Percentiles rank a stretch among this genome's conserved stretches.
phyloP scores from a whole-genome alignment of 2,329 filamentous ascomycete species.

The Lasiodiplodia gonubiensis region DNA sequence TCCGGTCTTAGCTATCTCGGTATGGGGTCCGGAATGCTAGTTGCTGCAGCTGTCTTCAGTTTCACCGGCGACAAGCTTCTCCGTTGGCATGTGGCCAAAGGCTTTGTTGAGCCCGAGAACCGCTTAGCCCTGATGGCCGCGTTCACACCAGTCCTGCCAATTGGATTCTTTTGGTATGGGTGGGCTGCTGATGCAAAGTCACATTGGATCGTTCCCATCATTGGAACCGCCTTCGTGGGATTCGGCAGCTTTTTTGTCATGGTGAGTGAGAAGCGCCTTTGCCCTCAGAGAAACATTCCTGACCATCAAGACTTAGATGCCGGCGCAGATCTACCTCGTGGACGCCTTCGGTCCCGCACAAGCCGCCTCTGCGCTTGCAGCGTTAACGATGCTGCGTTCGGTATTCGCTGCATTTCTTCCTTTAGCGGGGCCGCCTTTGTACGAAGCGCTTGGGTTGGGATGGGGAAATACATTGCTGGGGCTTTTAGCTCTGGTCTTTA shows the following conservation, averaged over 20 bases:
- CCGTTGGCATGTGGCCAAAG: not conserved
- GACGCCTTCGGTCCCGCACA: slow-evolving; percentile 63
- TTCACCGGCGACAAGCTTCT: slow-evolving; percentile 11
- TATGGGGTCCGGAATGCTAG: slow-evolving; percentile 19
- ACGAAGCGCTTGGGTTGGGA: slow-evolving; percentile 63
- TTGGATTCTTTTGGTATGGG: slow-evolving; percentile 51
- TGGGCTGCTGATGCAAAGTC: not conserved
- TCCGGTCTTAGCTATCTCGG: slow-evolving; percentile 28
- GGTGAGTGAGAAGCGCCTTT: not conserved
- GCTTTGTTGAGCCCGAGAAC: slow-evolving; percentile 25
- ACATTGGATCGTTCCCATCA: slow-evolving; percentile 2
- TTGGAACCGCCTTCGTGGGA: not conserved
- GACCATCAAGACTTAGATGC: slow-evolving; percentile 30
- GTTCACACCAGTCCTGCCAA: slow-evolving; percentile 39
- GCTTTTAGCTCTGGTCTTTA: slow-evolving; percentile 56
- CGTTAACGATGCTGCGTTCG: slow-evolving; percentile 63
- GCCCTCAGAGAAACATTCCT: not conserved
- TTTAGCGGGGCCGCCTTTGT: slow-evolving; percentile 64
- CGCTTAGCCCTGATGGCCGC: slow-evolving; percentile 29
- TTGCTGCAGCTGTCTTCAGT: slow-evolving; percentile 4
- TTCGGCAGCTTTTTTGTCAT: not conserved
- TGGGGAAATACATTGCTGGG: slow-evolving; percentile 64
- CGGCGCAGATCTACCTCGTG: slow-evolving; percentile 65
- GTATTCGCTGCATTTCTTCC: slow-evolving; percentile 64
- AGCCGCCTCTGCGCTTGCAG: slow-evolving; percentile 65